phyloP scores from a whole-genome alignment of 2,329 filamentous ascomycete species.

The Didymella segeticola region DNA sequence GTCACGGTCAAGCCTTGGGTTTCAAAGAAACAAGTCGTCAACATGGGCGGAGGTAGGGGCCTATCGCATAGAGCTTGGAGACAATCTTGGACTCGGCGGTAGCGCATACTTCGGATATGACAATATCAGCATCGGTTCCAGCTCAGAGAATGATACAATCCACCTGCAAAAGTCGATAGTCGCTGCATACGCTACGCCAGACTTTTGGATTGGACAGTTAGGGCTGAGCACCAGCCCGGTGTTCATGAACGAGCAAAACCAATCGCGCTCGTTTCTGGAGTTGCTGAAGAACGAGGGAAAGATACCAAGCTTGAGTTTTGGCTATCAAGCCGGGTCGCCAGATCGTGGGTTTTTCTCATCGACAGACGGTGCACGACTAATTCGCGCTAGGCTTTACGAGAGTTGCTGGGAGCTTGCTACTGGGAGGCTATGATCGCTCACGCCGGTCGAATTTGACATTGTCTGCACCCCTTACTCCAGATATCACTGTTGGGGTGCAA shows the following conservation, averaged over 20 bases:
- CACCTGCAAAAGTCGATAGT: too few relatives aligned
- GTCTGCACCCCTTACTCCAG: neutral
- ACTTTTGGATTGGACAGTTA: neutral
- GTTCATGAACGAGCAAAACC: neutral
- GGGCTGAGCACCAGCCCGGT: neutral
- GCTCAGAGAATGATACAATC: too few relatives aligned
- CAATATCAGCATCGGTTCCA: neutral
- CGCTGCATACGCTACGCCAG: neutral
- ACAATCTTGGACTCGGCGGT: neutral
- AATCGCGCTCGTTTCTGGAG: neutral
- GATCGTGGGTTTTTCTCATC: neutral
- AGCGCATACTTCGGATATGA: neutral
- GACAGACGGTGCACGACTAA: too few relatives aligned
- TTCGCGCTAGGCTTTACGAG: neutral
- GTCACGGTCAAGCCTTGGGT: neutral
- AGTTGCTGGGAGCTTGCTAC: neutral
- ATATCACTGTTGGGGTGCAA: neutral
- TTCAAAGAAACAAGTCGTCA: neutral
- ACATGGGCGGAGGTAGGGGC: neutral
- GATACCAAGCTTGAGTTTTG: neutral
- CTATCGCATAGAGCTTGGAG: neutral
- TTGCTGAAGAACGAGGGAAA: neutral
- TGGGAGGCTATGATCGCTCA: neutral
- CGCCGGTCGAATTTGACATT: neutral
- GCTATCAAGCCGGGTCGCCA: neutral